A percentile compares a stretch with the other conserved stretches of the same genome.
Conservation (phyloP, 2,329 filamentous ascomycete genomes). For the Phymatotrichopsis omnivora region DNA sequence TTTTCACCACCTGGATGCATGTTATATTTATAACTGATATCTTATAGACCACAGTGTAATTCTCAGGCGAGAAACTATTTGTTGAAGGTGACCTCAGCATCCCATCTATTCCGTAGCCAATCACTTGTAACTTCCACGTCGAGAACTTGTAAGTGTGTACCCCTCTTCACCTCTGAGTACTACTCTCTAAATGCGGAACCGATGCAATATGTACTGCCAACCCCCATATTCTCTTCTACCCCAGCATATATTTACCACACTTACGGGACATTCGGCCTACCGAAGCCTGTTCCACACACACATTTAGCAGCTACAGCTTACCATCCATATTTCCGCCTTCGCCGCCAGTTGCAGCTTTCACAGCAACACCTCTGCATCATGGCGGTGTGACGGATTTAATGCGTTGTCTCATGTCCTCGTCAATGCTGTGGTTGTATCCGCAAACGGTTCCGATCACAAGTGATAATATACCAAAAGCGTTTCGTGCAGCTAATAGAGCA, state of each 20-base stretch:
- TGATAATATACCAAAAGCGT: conserved; percentile 42
- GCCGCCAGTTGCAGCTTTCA: conserved; percentile 45
- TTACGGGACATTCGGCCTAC: conserved; percentile 53
- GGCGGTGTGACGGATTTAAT: conserved; percentile 55
- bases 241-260: conserved; percentile 53
- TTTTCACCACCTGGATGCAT: conserved; percentile 15
- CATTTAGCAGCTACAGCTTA: conserved; percentile 48
- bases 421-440: conserved; percentile 54
- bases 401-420: conserved; percentile 50
- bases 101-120: too few relatives aligned
- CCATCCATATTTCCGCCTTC: conserved; percentile 40
- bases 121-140: too few relatives aligned
- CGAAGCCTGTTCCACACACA: conserved; percentile 52
- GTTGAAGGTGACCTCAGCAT: too few relatives aligned
- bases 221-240: too few relatives aligned
- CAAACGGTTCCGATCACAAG: conserved; percentile 47
- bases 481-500: conserved; percentile 33
- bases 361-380: conserved; percentile 56
- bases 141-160: too few relatives aligned
- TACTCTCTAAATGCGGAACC: too few relatives aligned
- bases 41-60: conserved; percentile 40
- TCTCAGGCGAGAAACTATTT: conserved; percentile 44
- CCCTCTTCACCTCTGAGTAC: too few relatives aligned
- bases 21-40: conserved; percentile 12
- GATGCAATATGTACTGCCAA: too few relatives aligned